Conservation (phyloP, 345 rosid species). For the Odontarrhena argentea region DNA sequence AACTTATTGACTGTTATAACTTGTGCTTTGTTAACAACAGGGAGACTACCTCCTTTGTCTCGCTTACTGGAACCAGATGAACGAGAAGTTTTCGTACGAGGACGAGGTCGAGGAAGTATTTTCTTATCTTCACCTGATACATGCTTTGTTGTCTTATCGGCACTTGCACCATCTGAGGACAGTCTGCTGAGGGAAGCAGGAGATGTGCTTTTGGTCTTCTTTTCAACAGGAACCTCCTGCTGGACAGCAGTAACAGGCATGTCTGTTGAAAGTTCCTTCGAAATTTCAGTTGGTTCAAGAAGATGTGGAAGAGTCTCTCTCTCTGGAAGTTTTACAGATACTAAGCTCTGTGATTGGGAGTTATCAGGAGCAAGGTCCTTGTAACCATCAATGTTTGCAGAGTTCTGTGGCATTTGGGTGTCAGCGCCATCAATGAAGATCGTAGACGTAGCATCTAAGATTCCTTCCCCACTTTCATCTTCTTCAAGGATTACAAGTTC, state of each 20-base stretch:
- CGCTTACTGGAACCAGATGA: conserved; percentile 56
- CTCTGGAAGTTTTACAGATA: conserved; percentile 43
- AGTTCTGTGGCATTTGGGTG: conserved; percentile 35
- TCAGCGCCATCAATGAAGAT: conserved; percentile 41
- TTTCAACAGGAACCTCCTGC: conserved; percentile 46
- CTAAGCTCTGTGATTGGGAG: conserved; percentile 37
- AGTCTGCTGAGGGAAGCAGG: conserved; percentile 40
- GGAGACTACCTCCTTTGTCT: conserved; percentile 51
- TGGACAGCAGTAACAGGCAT: conserved; percentile 42
- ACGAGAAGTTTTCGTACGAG: conserved; percentile 60
- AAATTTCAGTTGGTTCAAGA: conserved; percentile 43
- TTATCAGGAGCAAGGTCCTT: conserved; percentile 43
- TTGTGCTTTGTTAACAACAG: conserved; percentile 58
- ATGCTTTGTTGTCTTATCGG: conserved; percentile 50
- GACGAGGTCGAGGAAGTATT: conserved; percentile 53
- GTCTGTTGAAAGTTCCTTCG: conserved; percentile 31
- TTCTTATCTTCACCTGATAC: conserved; percentile 50
- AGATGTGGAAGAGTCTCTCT: conserved; percentile 39
- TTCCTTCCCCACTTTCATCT: conserved; percentile 54
- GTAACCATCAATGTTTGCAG: conserved; percentile 41
- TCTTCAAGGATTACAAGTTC: conserved; percentile 88
- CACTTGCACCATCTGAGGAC: conserved; percentile 44
- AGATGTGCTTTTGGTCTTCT: conserved; percentile 41
- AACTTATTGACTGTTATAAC: conserved; percentile 48
- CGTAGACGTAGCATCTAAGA: conserved; percentile 39